phyloP scores from a whole-genome alignment of 2,329 filamentous ascomycete genomes.

The Bretziella fagacearum region DNA sequence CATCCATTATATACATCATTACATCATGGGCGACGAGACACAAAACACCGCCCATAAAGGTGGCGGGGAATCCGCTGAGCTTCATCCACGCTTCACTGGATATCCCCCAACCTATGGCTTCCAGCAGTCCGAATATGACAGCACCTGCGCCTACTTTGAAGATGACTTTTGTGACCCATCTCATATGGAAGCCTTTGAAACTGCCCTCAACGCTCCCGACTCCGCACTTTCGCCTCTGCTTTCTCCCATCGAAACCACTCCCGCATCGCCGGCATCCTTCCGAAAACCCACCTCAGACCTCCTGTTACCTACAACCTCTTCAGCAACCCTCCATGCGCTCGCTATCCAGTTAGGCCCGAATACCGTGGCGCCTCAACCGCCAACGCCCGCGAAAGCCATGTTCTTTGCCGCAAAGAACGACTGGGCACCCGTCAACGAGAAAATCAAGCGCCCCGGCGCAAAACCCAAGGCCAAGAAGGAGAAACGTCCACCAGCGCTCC shows the following conservation, averaged over 20 bases:
- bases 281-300: constrained; percentile 16
- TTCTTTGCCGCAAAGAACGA: constrained; percentile 88
- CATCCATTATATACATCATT: neutral
- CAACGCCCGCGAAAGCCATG: constrained; percentile 23
- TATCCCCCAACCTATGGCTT: constrained; percentile 35
- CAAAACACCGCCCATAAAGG: neutral
- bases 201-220: constrained; percentile 68
- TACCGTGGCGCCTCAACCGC: constrained; percentile 17
- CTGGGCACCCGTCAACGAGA: constrained; percentile 78
- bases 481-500: constrained; percentile 18
- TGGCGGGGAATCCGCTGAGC: neutral
- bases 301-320: constrained; percentile 6
- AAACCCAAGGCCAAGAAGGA: constrained; percentile 19
- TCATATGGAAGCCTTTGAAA: constrained; percentile 62
- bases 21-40: constrained; percentile 2
- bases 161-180: constrained; percentile 57
- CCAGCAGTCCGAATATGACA: constrained; percentile 48
- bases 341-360: constrained; percentile 19
- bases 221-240: constrained; percentile 36
- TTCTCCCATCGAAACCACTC: constrained; percentile 32
- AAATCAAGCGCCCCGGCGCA: constrained; percentile 32
- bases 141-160: constrained; percentile 60
- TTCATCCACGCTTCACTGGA: neutral
- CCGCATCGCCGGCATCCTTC: constrained; percentile 15
- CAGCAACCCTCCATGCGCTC: constrained; percentile 21